These are phyloP conservation scores for Penicillium oxalicum DNA, from an alignment of 2,329 filamentous ascomycete species.

Conservation along the genomic window DNA sequence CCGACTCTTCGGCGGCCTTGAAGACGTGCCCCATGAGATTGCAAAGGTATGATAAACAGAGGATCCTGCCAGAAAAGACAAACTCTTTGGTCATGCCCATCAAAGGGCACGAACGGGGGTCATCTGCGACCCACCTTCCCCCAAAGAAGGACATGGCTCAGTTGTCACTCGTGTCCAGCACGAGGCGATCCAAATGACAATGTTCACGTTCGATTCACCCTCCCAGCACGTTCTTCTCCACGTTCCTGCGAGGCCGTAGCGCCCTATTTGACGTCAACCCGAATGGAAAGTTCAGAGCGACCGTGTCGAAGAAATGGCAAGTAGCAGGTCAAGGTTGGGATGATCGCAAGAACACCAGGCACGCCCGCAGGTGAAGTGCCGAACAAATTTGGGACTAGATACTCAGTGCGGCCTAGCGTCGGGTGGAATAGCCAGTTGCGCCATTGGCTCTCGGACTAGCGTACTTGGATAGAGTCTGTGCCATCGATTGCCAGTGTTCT, in stretches of 20 bases:
- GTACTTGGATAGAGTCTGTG: neutral
- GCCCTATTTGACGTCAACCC: neutral
- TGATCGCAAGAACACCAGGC: neutral
- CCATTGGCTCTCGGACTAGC: slow-evolving; percentile 1
- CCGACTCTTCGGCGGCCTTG: too few species aligned
- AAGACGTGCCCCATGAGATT: too few species aligned
- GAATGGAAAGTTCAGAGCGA: neutral
- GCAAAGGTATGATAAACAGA: slow-evolving; percentile 6
- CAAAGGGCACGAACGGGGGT: too few species aligned
- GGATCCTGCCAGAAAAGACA: slow-evolving; percentile 14
- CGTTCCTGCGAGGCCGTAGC: neutral
- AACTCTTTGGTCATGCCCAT: too few species aligned
- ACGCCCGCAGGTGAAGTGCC: neutral
- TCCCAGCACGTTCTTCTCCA: too few species aligned
- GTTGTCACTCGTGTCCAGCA: too few species aligned
- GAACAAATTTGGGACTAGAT: slow-evolving; percentile 3
- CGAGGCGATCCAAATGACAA: too few species aligned
- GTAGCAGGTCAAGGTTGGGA: neutral
- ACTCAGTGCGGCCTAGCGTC: slow-evolving; percentile 8
- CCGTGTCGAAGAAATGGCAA: too few species aligned
- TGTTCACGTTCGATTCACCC: too few species aligned
- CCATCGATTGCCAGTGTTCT: slow-evolving; percentile 4
- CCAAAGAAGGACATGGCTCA: too few species aligned
- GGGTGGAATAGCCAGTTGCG: slow-evolving; percentile 4
- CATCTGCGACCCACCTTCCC: neutral